Percentiles rank a stretch among this genome's conserved stretches.
These are phyloP conservation scores for Vaccinium vitisidaea DNA, from an alignment of 148 eudicot genomes.

Conservation along the genomic window DNA sequence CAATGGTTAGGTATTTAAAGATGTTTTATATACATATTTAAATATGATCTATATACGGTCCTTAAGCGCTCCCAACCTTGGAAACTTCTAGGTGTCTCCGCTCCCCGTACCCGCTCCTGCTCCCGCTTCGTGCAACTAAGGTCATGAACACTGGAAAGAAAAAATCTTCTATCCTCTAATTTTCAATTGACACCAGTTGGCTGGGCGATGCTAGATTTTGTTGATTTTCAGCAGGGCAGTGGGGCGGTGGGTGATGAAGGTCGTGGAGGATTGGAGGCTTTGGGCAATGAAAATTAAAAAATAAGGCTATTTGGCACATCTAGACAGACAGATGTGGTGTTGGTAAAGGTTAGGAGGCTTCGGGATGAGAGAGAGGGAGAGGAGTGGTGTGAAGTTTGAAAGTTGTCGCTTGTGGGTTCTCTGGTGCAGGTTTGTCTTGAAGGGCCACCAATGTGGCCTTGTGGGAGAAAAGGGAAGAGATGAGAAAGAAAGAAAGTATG, in stretches of 20 bases:
- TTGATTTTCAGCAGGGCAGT: neutral
- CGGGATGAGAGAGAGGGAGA: neutral
- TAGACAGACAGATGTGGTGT: neutral
- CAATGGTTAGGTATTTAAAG: no score
- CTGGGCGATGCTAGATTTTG: neutral
- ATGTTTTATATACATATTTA: no score
- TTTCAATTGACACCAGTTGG: neutral
- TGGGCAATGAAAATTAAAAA: neutral
- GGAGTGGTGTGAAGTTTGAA: neutral
- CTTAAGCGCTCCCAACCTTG: no score
- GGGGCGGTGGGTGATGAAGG: neutral
- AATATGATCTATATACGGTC: no score
- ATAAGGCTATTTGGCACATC: neutral
- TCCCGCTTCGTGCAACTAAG: neutral
- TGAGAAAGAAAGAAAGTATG: neutral
- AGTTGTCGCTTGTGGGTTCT: neutral
- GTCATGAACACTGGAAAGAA: neutral
- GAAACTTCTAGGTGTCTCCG: no score
- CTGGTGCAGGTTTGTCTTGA: neutral
- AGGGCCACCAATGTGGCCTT: slow-evolving; percentile 1
- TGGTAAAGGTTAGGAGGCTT: neutral
- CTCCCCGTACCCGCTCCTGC: no score
- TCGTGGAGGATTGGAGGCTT: neutral
- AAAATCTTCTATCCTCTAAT: neutral
- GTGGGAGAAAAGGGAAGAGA: neutral